Percentiles rank a stretch among this genome's conserved stretches.
phyloP scores from a whole-genome alignment of 2,329 filamentous ascomycete species.

The Sarocladiaceae sp. region DNA sequence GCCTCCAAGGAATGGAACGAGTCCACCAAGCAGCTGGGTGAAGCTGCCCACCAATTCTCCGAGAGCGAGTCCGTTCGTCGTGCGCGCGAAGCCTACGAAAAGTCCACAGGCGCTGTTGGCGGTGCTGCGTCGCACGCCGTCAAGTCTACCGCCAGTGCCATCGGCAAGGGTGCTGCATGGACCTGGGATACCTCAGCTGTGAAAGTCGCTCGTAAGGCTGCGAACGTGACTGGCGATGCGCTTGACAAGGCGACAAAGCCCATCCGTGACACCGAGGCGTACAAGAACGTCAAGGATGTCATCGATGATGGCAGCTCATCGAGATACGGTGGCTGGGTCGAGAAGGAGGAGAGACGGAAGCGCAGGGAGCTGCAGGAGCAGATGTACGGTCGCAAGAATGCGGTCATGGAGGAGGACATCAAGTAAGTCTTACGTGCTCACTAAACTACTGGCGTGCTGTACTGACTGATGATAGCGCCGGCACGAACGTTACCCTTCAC shows the following conservation, averaged over 20 bases:
- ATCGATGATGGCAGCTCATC: conserved; percentile 97
- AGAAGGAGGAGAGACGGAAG: conserved; percentile 88
- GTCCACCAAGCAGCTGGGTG: conserved; percentile 89
- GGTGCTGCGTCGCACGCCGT: conserved; percentile 75
- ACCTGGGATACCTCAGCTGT: conserved; percentile 95
- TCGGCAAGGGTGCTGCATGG: conserved; percentile 90
- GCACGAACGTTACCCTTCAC: conserved; percentile 90
- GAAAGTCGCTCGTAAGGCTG: conserved; percentile 83
- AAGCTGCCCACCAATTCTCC: conserved; percentile 83
- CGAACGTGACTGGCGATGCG: conserved; percentile 78
- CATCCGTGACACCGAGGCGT: conserved; percentile 90
- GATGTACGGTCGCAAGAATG: conserved; percentile 44
- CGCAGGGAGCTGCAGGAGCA: conserved; percentile 71
- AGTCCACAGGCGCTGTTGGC: conserved; percentile 78
- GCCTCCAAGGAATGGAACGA: conserved; percentile 99
- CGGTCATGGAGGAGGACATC: conserved; percentile 76
- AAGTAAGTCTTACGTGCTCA: conserved; percentile 57
- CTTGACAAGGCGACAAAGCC: conserved; percentile 94
- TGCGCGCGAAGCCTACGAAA: conserved; percentile 81
- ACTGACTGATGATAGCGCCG: no score
- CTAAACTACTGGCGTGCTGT: no score
- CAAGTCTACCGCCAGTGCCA: conserved; percentile 78
- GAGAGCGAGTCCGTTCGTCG: conserved; percentile 89
- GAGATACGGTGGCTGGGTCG: conserved; percentile 91
- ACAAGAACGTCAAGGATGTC: conserved; percentile 89